These are phyloP conservation scores for Lichtheimia ornata DNA, from an alignment of 371 early-diverging fungal species.

Conservation along the genomic window DNA sequence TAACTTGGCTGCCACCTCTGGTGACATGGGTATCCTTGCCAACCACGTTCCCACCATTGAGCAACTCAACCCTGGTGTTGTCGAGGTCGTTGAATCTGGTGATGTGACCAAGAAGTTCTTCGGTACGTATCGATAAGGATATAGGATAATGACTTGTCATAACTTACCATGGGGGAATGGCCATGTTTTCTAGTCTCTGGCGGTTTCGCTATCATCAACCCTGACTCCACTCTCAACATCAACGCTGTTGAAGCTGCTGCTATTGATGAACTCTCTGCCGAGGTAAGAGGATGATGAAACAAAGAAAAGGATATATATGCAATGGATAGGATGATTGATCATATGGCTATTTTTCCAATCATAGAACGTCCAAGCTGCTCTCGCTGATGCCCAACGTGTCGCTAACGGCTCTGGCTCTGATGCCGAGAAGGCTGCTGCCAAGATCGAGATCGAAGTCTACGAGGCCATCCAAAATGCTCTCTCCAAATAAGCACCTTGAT, in stretches of 20 bases:
- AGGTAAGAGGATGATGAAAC: conserved; percentile 55
- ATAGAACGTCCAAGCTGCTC: conserved; percentile 75
- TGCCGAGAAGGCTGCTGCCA: conserved; percentile 82
- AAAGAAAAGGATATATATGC: background rate
- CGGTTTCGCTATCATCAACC: conserved; percentile 96
- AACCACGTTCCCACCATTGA: conserved; percentile 97
- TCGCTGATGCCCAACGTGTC: conserved; percentile 85
- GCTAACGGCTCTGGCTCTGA: conserved; percentile 65
- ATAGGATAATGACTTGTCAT: background rate
- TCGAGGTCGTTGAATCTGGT: conserved; percentile 81
- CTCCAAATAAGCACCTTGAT: conserved; percentile 37
- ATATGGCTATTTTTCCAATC: conserved; percentile 10
- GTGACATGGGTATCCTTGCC: conserved; percentile 98
- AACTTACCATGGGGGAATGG: background rate
- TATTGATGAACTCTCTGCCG: conserved; percentile 83
- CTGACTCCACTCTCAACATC: conserved; percentile 95
- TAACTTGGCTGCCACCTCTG: conserved; percentile 91
- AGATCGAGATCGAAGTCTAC: conserved; percentile 88
- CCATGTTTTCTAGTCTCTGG: conserved; percentile 75
- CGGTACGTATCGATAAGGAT: conserved; percentile 53
- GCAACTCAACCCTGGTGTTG: conserved; percentile 92
- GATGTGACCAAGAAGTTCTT: conserved; percentile 90
- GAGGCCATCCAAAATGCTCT: conserved; percentile 79
- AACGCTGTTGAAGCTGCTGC: conserved; percentile 96
- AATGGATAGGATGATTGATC: conserved; percentile 1